Percentiles rank a stretch among this genome's conserved stretches.
Evolutionary conservation across 164 flowering plant genomes (phyloP).

Genomic region (Stephania cephalantha): DNA sequence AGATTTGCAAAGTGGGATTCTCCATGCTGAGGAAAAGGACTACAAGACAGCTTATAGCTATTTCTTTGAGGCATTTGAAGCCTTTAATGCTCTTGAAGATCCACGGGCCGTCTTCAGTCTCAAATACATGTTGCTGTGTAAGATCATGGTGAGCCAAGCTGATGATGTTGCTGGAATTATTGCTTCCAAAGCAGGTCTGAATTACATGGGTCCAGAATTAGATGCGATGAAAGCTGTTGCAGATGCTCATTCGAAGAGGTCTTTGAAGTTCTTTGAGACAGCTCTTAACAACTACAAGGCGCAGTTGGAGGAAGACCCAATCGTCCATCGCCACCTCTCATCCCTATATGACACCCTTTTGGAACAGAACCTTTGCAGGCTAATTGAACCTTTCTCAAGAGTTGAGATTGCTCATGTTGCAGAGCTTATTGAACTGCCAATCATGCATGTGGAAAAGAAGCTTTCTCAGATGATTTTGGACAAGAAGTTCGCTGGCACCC

Average conservation of each 20-base stretch:
- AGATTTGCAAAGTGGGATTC: slow-evolving; percentile 70
- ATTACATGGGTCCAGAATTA: slow-evolving; percentile 53
- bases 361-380: slow-evolving; percentile 65
- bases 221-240: slow-evolving; percentile 78
- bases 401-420: slow-evolving; percentile 61
- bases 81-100: slow-evolving; percentile 66
- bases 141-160: slow-evolving; percentile 64
- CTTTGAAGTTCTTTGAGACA: slow-evolving; percentile 49
- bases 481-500: slow-evolving; percentile 57
- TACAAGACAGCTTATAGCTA: slow-evolving; percentile 70
- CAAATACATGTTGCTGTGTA: slow-evolving; percentile 62
- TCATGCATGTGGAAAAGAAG: slow-evolving; percentile 59
- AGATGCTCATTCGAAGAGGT: slow-evolving; percentile 55
- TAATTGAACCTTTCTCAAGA: slow-evolving; percentile 63
- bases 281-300: slow-evolving; percentile 47
- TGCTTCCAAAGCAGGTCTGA: slow-evolving; percentile 59
- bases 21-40: slow-evolving; percentile 72
- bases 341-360: slow-evolving; percentile 54
- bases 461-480: slow-evolving; percentile 65
- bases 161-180: slow-evolving; percentile 66
- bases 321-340: slow-evolving; percentile 67
- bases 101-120: slow-evolving; percentile 54
- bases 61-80: slow-evolving; percentile 77
- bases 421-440: slow-evolving; percentile 50
- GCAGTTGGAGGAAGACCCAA: slow-evolving; percentile 63